Conservation (phyloP, 2,329 filamentous ascomycete species). For the Pestalotiopsis sp. region DNA sequence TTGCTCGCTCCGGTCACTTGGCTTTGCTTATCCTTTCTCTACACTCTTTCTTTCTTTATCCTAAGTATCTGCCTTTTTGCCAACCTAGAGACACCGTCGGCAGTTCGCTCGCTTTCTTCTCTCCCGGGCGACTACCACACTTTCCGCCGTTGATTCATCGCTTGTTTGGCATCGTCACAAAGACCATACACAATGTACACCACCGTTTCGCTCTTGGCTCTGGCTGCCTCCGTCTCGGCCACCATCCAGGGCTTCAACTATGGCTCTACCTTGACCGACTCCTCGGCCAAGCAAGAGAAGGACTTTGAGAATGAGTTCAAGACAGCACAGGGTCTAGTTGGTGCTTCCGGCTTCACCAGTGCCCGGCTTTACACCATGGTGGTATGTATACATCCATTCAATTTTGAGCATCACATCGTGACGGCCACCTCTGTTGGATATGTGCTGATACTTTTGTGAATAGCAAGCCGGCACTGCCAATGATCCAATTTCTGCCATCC, state of each 20-base stretch:
- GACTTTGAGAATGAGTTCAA: slow-evolving; percentile 75
- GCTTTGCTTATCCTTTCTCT: background rate
- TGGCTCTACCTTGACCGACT: slow-evolving; percentile 62
- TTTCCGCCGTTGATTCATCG: too few relatives aligned
- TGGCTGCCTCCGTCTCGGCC: slow-evolving; percentile 41
- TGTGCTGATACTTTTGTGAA: slow-evolving; percentile 15
- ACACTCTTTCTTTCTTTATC: background rate
- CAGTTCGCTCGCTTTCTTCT: too few relatives aligned
- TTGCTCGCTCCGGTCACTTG: too few relatives aligned
- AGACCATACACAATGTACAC: slow-evolving; percentile 2
- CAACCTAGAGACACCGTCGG: too few relatives aligned
- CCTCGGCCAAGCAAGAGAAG: slow-evolving; percentile 58
- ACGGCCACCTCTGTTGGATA: background rate
- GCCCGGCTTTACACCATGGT: slow-evolving; percentile 78
- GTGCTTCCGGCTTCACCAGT: slow-evolving; percentile 67
- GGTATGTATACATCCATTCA: slow-evolving; percentile 35
- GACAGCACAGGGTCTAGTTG: slow-evolving; percentile 63
- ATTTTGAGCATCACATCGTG: background rate
- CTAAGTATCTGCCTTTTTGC: too few relatives aligned
- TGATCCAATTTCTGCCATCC: slow-evolving; percentile 52
- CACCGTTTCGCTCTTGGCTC: slow-evolving; percentile 28
- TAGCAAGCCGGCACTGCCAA: slow-evolving; percentile 67
- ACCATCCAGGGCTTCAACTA: slow-evolving; percentile 73
- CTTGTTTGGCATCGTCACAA: background rate
- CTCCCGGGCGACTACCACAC: too few relatives aligned